Percentiles rank a stretch among this genome's conserved stretches.
These are phyloP conservation scores for Orbilia oligospora DNA, from an alignment of 2,329 filamentous ascomycete genomes.

Conservation along the genomic window DNA sequence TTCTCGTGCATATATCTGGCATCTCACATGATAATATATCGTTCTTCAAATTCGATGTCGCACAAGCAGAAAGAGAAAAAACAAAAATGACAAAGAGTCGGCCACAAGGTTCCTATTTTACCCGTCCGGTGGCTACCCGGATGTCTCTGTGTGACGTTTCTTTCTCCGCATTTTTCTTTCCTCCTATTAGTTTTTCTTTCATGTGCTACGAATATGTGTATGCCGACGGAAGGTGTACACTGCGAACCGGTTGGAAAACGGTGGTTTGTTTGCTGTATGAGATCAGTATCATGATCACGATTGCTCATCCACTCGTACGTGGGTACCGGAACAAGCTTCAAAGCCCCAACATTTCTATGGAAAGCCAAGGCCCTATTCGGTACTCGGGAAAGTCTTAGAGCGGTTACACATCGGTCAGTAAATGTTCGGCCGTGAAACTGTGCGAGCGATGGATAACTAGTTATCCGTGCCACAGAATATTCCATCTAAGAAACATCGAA, in stretches of 20 bases:
- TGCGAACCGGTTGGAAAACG: slow-evolving; percentile 14
- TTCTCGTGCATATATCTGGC: slow-evolving; percentile 32
- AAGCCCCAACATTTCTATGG: neutral
- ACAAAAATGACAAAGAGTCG: slow-evolving; percentile 2
- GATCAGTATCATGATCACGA: slow-evolving; percentile 45
- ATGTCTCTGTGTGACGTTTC: slow-evolving; percentile 32
- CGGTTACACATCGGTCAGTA: slow-evolving; percentile 27
- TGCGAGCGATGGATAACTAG: neutral
- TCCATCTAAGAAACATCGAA: slow-evolving; percentile 38
- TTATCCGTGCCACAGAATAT: slow-evolving; percentile 43
- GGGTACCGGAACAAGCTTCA: slow-evolving; percentile 1
- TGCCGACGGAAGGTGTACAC: slow-evolving; percentile 17
- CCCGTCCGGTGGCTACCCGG: slow-evolving; percentile 35
- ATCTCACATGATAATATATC: slow-evolving; percentile 49
- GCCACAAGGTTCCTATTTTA: slow-evolving; percentile 20
- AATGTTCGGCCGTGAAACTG: slow-evolving; percentile 19
- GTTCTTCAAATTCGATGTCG: slow-evolving; percentile 7
- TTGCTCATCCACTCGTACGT: neutral
- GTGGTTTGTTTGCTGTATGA: slow-evolving; percentile 19
- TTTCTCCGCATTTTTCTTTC: slow-evolving; percentile 17
- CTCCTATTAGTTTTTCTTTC: neutral
- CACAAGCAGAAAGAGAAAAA: slow-evolving; percentile 25
- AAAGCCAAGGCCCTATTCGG: slow-evolving; percentile 27
- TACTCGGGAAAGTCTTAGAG: slow-evolving; percentile 17
- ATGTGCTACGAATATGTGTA: slow-evolving; percentile 28